phyloP scores from a whole-genome alignment of 2,329 filamentous ascomycete genomes.

The Achaetomium macrosporum region DNA sequence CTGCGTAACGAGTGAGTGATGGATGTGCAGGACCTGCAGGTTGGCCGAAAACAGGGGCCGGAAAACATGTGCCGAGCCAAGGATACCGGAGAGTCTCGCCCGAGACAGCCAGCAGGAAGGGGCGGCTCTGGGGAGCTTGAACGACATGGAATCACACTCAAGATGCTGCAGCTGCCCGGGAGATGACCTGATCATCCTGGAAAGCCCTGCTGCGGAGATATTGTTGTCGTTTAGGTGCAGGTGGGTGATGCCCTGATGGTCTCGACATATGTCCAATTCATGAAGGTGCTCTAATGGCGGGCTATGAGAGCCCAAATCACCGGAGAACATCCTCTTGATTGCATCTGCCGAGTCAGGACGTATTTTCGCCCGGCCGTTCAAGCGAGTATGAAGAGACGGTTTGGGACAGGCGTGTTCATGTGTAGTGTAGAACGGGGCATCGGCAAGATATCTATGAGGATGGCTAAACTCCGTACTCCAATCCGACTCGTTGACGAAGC shows the following conservation, averaged over 20 bases:
- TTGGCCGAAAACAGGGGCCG: constrained; percentile 49
- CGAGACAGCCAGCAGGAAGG: constrained; percentile 27
- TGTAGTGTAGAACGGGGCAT: constrained; percentile 40
- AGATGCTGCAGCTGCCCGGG: constrained; percentile 47
- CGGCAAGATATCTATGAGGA: constrained; percentile 42
- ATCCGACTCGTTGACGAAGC: constrained; percentile 43
- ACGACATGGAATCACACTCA: constrained; percentile 41
- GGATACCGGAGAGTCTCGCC: constrained; percentile 37
- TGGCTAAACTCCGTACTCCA: constrained; percentile 41
- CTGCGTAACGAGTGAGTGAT: constrained; percentile 56
- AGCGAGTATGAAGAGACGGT: constrained; percentile 29
- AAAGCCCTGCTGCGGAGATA: constrained; percentile 40
- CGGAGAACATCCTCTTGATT: constrained; percentile 29
- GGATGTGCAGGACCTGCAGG: constrained; percentile 47
- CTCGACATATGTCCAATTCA: constrained; percentile 24
- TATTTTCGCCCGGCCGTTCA: constrained; percentile 30
- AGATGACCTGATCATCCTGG: constrained; percentile 37
- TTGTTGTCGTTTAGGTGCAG: constrained; percentile 47
- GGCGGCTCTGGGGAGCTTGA: constrained; percentile 21
- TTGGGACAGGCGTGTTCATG: constrained; percentile 19
- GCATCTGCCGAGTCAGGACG: constrained; percentile 31
- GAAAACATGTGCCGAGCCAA: constrained; percentile 43
- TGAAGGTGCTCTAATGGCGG: constrained; percentile 16
- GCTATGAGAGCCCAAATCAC: constrained; percentile 13
- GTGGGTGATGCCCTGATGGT: constrained; percentile 43